A percentile compares a stretch with the other conserved stretches of the same genome.
Conservation (phyloP, 148 eudicot genomes). For the Rhododendron simsii region DNA sequence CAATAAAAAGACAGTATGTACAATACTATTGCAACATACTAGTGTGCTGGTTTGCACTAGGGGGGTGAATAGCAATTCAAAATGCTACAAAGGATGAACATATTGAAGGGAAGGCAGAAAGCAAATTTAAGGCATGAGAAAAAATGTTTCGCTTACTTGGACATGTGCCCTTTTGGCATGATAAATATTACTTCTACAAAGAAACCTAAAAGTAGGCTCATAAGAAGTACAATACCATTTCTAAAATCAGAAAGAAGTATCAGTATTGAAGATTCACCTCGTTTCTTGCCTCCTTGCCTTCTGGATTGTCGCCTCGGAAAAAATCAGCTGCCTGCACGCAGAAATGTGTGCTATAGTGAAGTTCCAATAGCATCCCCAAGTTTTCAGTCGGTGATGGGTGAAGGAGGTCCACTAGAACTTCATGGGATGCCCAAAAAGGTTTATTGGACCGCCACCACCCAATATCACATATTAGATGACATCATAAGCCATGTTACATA, state of each 20-base stretch:
- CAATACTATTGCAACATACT: not conserved
- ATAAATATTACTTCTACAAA: not conserved
- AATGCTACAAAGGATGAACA: not conserved
- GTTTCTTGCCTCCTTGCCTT: constrained; percentile 97
- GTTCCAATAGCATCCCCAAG: not conserved
- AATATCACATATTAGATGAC: not conserved
- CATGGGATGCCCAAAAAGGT: not conserved
- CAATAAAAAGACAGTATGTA: not conserved
- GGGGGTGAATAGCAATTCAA: not conserved
- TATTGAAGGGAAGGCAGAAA: not conserved
- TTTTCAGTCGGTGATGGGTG: not conserved
- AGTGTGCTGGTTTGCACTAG: not conserved
- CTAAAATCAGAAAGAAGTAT: not conserved
- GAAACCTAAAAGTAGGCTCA: not conserved
- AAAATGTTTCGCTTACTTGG: not conserved
- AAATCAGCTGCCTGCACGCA: constrained; percentile 81
- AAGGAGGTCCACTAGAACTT: not conserved
- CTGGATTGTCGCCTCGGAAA: constrained; percentile 93
- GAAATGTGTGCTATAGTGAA: constrained; percentile 1
- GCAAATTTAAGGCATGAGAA: not conserved
- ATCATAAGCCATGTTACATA: not conserved
- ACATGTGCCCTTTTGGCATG: not conserved
- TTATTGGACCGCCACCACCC: not conserved
- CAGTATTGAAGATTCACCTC: constrained; percentile 54
- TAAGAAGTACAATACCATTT: not conserved